phyloP scores from a whole-genome alignment of 1,284 basidiomycete genomes.

The Ceratobasidium sp. region DNA sequence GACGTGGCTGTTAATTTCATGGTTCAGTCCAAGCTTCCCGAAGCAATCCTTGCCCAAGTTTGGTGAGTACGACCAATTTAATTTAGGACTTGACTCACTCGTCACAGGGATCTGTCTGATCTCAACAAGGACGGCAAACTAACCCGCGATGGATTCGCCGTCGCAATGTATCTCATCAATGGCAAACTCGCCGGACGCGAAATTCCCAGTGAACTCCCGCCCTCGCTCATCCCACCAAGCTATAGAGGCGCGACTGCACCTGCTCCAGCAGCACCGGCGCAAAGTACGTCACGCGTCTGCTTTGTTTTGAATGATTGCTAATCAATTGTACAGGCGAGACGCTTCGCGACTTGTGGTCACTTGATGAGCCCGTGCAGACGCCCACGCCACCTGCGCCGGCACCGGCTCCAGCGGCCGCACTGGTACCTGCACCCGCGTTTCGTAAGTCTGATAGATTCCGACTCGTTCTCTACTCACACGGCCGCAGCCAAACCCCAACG shows the following conservation, averaged over 20 bases:
- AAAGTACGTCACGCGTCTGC: slow-evolving; percentile 46
- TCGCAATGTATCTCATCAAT: slow-evolving; percentile 95
- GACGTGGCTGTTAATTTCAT: slow-evolving; percentile 96
- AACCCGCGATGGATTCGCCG: slow-evolving; percentile 91
- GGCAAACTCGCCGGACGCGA: slow-evolving; percentile 83
- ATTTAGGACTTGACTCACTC: slow-evolving; percentile 41
- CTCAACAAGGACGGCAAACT: slow-evolving; percentile 87
- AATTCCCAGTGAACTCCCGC: slow-evolving; percentile 74
- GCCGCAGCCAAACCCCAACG: slow-evolving; percentile 13
- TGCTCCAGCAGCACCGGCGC: slow-evolving; percentile 35
- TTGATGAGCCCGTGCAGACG: slow-evolving; percentile 40
- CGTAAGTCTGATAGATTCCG: slow-evolving; percentile 55
- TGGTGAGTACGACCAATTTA: slow-evolving; percentile 66
- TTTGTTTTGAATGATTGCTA: slow-evolving; percentile 7
- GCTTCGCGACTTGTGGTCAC: slow-evolving; percentile 43
- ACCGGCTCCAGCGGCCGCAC: slow-evolving; percentile 15
- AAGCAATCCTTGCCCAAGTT: slow-evolving; percentile 83
- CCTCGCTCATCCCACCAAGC: slow-evolving; percentile 79
- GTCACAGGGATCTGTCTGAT: slow-evolving; percentile 87
- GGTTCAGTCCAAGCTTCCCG: slow-evolving; percentile 86
- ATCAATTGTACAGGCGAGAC: slow-evolving; percentile 40
- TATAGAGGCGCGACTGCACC: slow-evolving; percentile 56
- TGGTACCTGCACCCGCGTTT: slow-evolving; percentile 10
- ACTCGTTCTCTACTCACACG: background rate
- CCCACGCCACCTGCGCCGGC: slow-evolving; percentile 39